phyloP scores from a whole-genome alignment of 2,329 filamentous ascomycete genomes.

The Myriosclerotinia curreyana region DNA sequence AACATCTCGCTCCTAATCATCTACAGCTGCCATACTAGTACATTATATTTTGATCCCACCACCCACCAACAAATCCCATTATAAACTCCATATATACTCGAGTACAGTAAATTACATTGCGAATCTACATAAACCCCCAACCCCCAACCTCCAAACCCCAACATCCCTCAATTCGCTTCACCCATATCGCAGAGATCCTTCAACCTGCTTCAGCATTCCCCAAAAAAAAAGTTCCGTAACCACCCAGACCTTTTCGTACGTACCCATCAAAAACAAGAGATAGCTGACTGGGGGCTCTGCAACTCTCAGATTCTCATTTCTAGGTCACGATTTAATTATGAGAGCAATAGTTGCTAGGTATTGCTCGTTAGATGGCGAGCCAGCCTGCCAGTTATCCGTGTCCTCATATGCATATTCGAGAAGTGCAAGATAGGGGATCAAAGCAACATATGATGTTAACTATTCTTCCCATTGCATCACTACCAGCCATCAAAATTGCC shows the following conservation, averaged over 20 bases:
- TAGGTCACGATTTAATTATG: neutral
- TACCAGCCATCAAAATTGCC: constrained; percentile 94
- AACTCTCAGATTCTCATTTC: neutral
- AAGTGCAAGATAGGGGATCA: neutral
- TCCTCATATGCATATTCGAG: neutral
- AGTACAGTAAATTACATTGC: neutral
- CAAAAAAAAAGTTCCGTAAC: too few relatives aligned
- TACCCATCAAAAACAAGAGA: neutral
- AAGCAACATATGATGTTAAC: neutral
- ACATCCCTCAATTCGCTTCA: neutral
- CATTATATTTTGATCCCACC: neutral
- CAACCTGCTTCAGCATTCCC: neutral
- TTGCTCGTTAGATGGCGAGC: neutral
- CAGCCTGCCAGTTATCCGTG: too few relatives aligned
- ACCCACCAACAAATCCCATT: neutral
- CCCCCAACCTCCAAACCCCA: neutral
- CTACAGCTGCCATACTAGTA: neutral
- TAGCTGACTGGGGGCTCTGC: neutral
- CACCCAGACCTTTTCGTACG: too few relatives aligned
- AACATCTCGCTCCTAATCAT: too few relatives aligned
- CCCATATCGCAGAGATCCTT: neutral
- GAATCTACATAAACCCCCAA: neutral
- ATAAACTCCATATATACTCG: neutral
- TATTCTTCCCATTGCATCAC: neutral
- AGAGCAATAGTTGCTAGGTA: neutral